Conservation (phyloP, 352 stramenopile species). For the Pythium grandisporangium region DNA sequence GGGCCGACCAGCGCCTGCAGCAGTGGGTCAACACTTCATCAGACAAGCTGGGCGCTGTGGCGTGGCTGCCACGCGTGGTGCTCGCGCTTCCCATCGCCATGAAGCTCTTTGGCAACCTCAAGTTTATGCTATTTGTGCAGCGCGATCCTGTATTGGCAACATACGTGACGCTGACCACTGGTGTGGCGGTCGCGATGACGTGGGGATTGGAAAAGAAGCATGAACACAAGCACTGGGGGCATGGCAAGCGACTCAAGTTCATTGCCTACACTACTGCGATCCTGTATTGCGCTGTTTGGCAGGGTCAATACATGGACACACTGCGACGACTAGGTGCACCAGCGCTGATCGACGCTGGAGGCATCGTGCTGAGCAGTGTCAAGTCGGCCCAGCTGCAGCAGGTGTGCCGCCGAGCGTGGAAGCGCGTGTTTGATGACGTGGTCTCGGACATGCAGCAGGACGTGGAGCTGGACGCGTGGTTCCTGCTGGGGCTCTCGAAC, state of each 20-base stretch:
- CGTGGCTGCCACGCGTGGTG: constrained; percentile 38
- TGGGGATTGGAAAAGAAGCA: not conserved
- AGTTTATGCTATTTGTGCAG: constrained; percentile 69
- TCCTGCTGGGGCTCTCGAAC: constrained; percentile 54
- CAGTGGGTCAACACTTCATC: constrained; percentile 48
- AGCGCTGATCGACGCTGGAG: constrained; percentile 54
- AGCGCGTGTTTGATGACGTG: constrained; percentile 34
- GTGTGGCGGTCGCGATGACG: not conserved
- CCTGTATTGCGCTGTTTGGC: constrained; percentile 47
- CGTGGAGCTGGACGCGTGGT: constrained; percentile 59
- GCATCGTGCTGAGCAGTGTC: constrained; percentile 43
- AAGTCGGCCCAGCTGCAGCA: constrained; percentile 30
- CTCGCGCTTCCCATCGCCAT: constrained; percentile 47
- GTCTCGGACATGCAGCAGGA: constrained; percentile 41
- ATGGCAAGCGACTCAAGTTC: constrained; percentile 61
- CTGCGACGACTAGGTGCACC: constrained; percentile 38
- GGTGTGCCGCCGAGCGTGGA: constrained; percentile 32
- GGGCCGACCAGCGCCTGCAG: constrained; percentile 18
- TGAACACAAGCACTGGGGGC: constrained; percentile 37
- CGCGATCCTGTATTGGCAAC: constrained; percentile 28
- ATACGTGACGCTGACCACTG: constrained; percentile 26
- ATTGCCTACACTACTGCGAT: constrained; percentile 44
- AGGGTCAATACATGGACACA: constrained; percentile 33
- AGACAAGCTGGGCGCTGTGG: constrained; percentile 55
- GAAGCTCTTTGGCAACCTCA: constrained; percentile 61